Evolutionary conservation across 805 yeast species (phyloP).

Genomic region (Candida awuae): DNA sequence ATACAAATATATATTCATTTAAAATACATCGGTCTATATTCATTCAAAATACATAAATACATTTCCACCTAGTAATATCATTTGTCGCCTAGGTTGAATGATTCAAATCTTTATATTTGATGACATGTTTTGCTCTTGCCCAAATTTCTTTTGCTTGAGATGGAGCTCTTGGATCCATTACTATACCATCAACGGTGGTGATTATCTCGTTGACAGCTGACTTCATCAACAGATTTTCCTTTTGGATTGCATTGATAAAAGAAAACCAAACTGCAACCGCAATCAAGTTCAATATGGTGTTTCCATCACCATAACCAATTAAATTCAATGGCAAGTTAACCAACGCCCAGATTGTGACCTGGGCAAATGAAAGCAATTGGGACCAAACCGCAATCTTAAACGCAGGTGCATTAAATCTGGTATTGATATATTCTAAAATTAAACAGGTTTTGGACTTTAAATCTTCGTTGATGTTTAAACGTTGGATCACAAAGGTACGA

Average conservation of each 20-base stretch:
- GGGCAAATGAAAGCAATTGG: constrained; percentile 32
- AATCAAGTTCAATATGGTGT: constrained; percentile 36
- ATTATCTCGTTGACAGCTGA: constrained; percentile 11
- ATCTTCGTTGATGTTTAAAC: constrained; percentile 30
- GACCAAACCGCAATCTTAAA: constrained; percentile 52
- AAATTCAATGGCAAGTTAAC: constrained; percentile 10
- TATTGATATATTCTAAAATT: constrained; percentile 37
- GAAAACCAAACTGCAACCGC: constrained; percentile 44
- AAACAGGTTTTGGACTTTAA: constrained; percentile 10
- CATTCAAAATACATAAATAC: background rate
- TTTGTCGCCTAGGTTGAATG: constrained; percentile 1
- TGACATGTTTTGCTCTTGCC: constrained; percentile 34
- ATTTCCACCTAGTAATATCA: too few relatives aligned
- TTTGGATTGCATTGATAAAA: constrained; percentile 72
- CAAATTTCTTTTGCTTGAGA: constrained; percentile 38
- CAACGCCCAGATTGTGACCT: constrained; percentile 32
- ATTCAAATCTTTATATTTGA: constrained; percentile 9
- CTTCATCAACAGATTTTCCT: constrained; percentile 66
- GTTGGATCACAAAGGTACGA: constrained; percentile 60
- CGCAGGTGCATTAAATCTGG: constrained; percentile 48
- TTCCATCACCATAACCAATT: constrained; percentile 13
- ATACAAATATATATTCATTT: too few relatives aligned
- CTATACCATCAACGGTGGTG: constrained; percentile 33
- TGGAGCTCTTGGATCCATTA: constrained; percentile 45
- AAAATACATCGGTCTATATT: too few relatives aligned